A percentile compares a stretch with the other conserved stretches of the same genome.
Conservation (phyloP, 2,329 filamentous ascomycete genomes). For the Neofusicoccum kwambonambiense region DNA sequence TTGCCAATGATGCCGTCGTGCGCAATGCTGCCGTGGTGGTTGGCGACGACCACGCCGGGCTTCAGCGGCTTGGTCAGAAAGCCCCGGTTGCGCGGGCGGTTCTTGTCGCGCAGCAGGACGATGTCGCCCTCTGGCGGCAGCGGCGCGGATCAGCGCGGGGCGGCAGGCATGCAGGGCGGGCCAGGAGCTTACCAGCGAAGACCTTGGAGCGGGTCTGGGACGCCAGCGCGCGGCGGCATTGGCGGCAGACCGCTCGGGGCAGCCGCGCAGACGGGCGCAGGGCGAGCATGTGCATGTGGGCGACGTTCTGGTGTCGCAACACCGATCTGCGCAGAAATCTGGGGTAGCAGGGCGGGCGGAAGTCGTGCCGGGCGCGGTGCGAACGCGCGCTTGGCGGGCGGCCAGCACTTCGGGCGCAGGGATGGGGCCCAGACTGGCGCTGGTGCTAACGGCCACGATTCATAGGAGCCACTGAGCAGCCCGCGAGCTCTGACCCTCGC, state of each 20-base stretch:
- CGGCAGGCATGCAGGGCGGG: slow-evolving; percentile 21
- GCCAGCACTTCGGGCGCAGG: slow-evolving; percentile 5
- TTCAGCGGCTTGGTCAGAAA: slow-evolving; percentile 41
- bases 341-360: slow-evolving; percentile 7
- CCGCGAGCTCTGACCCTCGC: slow-evolving; percentile 8
- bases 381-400: neutral
- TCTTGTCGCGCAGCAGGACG: slow-evolving; percentile 44
- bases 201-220: slow-evolving; percentile 6
- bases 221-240: slow-evolving; percentile 14
- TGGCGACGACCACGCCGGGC: slow-evolving; percentile 33
- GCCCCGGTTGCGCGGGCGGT: slow-evolving; percentile 29
- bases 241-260: slow-evolving; percentile 1
- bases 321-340: slow-evolving; percentile 11
- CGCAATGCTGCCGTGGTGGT: slow-evolving; percentile 49
- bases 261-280: neutral
- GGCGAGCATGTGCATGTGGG: slow-evolving; percentile 3
- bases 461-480: neutral
- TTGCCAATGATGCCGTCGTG: slow-evolving; percentile 65
- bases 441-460: slow-evolving; percentile 14
- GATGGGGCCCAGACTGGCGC: slow-evolving; percentile 3
- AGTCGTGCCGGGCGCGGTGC: neutral
- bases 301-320: neutral
- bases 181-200: slow-evolving; percentile 16
- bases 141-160: slow-evolving; percentile 12
- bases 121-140: slow-evolving; percentile 34